Evolutionary conservation across 768 basidiomycete species (phyloP).

Genomic region (Dentipellis sp.): DNA sequence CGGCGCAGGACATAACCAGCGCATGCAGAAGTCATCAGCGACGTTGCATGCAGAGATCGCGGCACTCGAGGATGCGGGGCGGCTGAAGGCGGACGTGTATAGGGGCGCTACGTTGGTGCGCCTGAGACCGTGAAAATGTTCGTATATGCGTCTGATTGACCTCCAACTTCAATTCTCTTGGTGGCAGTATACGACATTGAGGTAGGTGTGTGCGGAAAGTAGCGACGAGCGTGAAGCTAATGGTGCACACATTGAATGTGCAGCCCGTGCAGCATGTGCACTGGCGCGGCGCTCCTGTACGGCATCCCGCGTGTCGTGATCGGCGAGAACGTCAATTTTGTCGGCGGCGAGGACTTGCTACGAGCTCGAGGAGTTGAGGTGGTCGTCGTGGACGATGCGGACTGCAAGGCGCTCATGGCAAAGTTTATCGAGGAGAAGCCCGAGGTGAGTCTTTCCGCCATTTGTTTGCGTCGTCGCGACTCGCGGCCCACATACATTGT

Average conservation of each 20-base stretch:
- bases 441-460: conserved; percentile 28
- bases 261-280: conserved; percentile 61
- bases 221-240: neutral
- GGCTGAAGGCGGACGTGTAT: conserved; percentile 36
- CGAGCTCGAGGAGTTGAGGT: conserved; percentile 42
- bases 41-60: conserved; percentile 41
- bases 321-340: conserved; percentile 48
- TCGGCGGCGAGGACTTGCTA: conserved; percentile 47
- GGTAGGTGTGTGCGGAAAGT: conserved; percentile 13
- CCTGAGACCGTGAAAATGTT: neutral
- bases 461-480: no score
- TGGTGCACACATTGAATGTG: conserved; percentile 11
- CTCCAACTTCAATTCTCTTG: neutral
- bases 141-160: no score
- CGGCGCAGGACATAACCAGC: conserved; percentile 34
- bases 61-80: conserved; percentile 44
- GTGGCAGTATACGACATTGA: conserved; percentile 29
- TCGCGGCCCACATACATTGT: neutral
- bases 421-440: conserved; percentile 48
- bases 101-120: conserved; percentile 40
- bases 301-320: conserved; percentile 58
- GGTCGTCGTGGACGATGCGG: conserved; percentile 28
- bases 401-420: conserved; percentile 46
- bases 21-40: conserved; percentile 34
- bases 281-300: conserved; percentile 53